Conservation (phyloP, 495 filamentous ascomycete genomes). For the Talaromyces trachyspermus region DNA sequence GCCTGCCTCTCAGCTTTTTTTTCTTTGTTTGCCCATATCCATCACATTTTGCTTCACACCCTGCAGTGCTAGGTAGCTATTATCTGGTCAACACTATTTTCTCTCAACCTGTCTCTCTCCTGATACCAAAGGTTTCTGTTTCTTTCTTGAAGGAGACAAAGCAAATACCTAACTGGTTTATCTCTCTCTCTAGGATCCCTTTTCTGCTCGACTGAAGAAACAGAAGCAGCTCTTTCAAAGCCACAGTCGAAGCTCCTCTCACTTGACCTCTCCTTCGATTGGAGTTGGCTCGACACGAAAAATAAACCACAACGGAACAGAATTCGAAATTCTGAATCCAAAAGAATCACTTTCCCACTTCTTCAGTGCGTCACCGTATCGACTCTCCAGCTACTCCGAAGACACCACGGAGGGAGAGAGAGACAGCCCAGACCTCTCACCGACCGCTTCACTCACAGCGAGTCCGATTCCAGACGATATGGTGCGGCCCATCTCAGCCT, state of each 20-base stretch:
- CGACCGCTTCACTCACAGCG: neutral
- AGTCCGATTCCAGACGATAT: neutral
- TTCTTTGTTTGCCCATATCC: slow-evolving; percentile 1
- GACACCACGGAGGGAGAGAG: slow-evolving; percentile 2
- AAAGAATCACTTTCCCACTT: slow-evolving; percentile 21
- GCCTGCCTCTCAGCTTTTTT: neutral
- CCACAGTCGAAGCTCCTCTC: slow-evolving; percentile 19
- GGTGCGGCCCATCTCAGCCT: slow-evolving; percentile 5
- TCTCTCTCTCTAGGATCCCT: slow-evolving; percentile 27
- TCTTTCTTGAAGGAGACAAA: neutral
- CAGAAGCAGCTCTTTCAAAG: slow-evolving; percentile 7
- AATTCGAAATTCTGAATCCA: slow-evolving; percentile 41
- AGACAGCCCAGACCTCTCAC: neutral
- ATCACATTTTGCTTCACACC: neutral
- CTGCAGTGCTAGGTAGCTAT: neutral
- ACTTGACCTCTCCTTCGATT: slow-evolving; percentile 23
- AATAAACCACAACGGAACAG: slow-evolving; percentile 33
- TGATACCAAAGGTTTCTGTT: neutral
- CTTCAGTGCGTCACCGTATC: neutral
- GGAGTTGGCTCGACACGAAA: slow-evolving; percentile 24
- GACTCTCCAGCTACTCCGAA: neutral
- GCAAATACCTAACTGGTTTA: neutral
- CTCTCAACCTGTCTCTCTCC: neutral
- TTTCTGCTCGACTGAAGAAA: slow-evolving; percentile 30
- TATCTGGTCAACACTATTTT: neutral